phyloP scores from a whole-genome alignment of 768 basidiomycete species.

The Symmetrospora coprosmae region DNA sequence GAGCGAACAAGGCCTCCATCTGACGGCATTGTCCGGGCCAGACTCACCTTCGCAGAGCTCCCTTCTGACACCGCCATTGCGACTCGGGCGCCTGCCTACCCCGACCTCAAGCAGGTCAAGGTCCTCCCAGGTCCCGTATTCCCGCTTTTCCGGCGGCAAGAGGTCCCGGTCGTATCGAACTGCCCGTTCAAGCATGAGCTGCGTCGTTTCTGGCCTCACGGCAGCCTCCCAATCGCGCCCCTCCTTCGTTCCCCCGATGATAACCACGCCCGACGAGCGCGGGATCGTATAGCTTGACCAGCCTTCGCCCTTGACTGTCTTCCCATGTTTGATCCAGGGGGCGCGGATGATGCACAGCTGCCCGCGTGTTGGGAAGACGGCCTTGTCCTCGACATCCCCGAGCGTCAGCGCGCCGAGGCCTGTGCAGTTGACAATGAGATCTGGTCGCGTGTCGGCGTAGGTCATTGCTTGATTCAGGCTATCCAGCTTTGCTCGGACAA shows the following conservation, averaged over 20 bases:
- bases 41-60: constrained; percentile 17
- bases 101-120: constrained; percentile 21
- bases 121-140: constrained; percentile 3
- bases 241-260: constrained; percentile 38
- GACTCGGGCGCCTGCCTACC: constrained; percentile 33
- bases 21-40: no score
- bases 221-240: constrained; percentile 35
- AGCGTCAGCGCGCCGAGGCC: constrained; percentile 34
- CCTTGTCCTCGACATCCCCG: constrained; percentile 33
- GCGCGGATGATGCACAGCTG: constrained; percentile 34
- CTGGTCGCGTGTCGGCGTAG: constrained; percentile 16
- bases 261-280: constrained; percentile 35
- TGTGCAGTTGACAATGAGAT: constrained; percentile 33
- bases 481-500: constrained; percentile 30
- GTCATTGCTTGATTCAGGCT: constrained; percentile 27
- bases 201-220: constrained; percentile 28
- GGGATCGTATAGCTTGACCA: constrained; percentile 38
- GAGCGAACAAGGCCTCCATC: not conserved
- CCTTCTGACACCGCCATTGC: constrained; percentile 33
- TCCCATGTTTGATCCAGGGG: constrained; percentile 35
- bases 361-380: constrained; percentile 36
- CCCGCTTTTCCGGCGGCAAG: constrained; percentile 19
- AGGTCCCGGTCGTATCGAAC: constrained; percentile 18
- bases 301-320: constrained; percentile 33
- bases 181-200: constrained; percentile 33